A percentile compares a stretch with the other conserved stretches of the same genome.
These are phyloP conservation scores for Astrocystis sublimbata DNA, from an alignment of 495 filamentous ascomycete species.

Conservation along the genomic window DNA sequence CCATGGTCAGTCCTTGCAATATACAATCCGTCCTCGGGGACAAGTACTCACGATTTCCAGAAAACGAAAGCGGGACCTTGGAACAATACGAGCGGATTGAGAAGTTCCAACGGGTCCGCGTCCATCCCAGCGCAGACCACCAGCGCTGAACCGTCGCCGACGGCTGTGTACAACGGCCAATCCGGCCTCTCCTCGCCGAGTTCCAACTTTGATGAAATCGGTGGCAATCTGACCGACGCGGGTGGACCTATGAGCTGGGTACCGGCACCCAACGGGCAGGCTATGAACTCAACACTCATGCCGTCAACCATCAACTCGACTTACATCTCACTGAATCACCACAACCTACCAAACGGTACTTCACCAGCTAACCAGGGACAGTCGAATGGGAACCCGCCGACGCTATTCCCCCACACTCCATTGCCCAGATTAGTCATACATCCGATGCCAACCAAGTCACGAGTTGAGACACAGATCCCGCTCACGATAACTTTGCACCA, in stretches of 20 bases:
- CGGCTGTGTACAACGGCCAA: conserved; percentile 48
- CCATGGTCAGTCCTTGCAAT: conserved; percentile 31
- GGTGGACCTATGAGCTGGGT: conserved; percentile 24
- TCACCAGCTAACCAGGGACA: conserved; percentile 18
- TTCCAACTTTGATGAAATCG: conserved; percentile 20
- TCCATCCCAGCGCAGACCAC: conserved; percentile 45
- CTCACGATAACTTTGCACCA: conserved; percentile 74
- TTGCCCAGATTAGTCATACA: conserved; percentile 49
- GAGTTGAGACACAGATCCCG: conserved; percentile 92
- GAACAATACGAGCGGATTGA: conserved; percentile 39
- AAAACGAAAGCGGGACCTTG: conserved; percentile 41
- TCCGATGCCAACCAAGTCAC: conserved; percentile 74
- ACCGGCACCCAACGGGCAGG: conserved; percentile 5
- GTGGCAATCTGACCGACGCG: conserved; percentile 18
- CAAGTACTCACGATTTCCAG: conserved; percentile 27
- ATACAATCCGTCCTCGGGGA: background rate
- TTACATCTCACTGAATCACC: conserved; percentile 12
- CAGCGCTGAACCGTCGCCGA: conserved; percentile 49
- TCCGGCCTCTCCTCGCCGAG: conserved; percentile 56
- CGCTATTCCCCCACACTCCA: conserved; percentile 10
- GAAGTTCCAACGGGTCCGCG: conserved; percentile 51
- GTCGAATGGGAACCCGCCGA: conserved; percentile 19
- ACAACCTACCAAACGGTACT: conserved; percentile 19
- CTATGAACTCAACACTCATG: background rate
- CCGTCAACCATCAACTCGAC: conserved; percentile 20